These are phyloP conservation scores for Dendrobium officinale DNA, from an alignment of 106 monocot species.

Conservation along the genomic window DNA sequence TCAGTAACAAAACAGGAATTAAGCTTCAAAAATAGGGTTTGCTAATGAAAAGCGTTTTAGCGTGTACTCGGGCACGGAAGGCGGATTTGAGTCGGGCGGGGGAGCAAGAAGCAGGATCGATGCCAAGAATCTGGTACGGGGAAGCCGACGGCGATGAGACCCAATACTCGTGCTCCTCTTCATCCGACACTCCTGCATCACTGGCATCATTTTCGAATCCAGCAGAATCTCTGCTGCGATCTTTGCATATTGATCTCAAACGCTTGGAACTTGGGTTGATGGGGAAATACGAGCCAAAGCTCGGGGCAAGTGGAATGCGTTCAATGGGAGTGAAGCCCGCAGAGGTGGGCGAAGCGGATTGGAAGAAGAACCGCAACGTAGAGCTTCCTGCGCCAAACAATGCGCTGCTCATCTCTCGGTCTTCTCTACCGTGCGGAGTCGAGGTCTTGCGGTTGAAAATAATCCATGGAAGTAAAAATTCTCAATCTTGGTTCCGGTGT, in stretches of 20 bases:
- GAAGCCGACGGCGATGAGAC: constrained; percentile 32
- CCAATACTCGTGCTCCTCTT: constrained; percentile 14
- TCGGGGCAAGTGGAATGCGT: not conserved
- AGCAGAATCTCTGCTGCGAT: not conserved
- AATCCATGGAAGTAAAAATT: no score
- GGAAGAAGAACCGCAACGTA: not conserved
- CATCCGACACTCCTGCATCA: not conserved
- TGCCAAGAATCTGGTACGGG: constrained; percentile 70
- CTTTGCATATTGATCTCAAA: not conserved
- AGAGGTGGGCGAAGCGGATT: not conserved
- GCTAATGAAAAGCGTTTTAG: not conserved
- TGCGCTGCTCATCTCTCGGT: not conserved
- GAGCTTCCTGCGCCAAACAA: not conserved
- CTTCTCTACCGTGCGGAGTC: not conserved
- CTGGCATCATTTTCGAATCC: not conserved
- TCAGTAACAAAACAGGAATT: not conserved
- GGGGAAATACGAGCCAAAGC: not conserved
- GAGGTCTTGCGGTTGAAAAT: no score
- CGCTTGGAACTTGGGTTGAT: not conserved
- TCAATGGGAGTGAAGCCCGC: not conserved
- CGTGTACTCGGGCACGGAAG: constrained; percentile 57
- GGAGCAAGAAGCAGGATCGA: constrained; percentile 56
- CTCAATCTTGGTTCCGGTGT: no score
- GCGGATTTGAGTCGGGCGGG: constrained; percentile 58
- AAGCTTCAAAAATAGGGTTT: not conserved